Evolutionary conservation across 1,284 basidiomycete species (phyloP).

Genomic region (Paramarasmius palmivorus): DNA sequence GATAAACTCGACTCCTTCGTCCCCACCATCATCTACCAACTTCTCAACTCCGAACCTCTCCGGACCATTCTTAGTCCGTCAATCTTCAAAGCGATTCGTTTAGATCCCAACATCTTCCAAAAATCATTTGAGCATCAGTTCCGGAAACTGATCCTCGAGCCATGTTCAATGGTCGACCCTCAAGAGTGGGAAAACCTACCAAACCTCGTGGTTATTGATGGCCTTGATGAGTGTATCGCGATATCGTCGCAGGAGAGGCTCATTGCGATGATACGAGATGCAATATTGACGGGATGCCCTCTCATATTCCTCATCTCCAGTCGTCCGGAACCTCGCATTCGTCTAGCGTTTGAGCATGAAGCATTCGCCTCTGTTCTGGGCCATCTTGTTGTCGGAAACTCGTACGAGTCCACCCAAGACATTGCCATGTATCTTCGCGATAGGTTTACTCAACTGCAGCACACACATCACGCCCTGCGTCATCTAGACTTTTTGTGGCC

Average conservation of each 20-base stretch:
- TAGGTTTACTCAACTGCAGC: not conserved
- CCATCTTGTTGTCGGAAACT: not conserved
- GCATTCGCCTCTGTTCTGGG: not conserved
- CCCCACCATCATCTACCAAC: not conserved
- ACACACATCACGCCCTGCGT: not conserved
- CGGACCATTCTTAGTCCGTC: not conserved
- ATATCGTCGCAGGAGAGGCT: not conserved
- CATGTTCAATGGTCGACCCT: not conserved
- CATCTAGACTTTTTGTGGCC: not conserved
- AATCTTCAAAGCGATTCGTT: not conserved
- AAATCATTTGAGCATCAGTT: not conserved
- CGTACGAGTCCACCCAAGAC: not conserved
- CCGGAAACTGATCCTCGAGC: not conserved
- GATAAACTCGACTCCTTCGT: not conserved
- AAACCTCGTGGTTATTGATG: not conserved
- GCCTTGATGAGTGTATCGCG: not conserved
- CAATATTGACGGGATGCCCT: not conserved
- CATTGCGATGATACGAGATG: not conserved
- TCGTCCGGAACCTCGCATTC: slow-evolving; percentile 1
- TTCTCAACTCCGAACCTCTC: not conserved
- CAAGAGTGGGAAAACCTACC: not conserved
- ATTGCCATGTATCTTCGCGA: not conserved
- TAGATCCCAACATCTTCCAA: not conserved
- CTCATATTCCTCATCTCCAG: not conserved
- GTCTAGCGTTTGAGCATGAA: not conserved